phyloP scores from a whole-genome alignment of 768 basidiomycete genomes.

The Chalciporus piperatus region DNA sequence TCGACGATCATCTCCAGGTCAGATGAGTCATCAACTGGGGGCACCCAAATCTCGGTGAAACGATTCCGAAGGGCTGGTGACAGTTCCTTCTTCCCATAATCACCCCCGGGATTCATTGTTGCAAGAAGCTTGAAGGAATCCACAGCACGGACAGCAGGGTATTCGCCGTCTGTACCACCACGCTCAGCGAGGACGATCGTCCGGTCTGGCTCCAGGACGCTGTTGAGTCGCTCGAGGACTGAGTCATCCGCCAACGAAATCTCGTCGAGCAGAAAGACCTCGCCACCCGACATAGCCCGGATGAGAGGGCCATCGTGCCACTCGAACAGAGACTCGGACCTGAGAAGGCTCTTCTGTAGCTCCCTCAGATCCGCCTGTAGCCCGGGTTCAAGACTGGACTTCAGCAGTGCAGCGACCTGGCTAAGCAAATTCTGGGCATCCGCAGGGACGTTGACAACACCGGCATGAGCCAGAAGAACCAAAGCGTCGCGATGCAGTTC shows the following conservation, averaged over 20 bases:
- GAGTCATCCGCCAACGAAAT: constrained; percentile 98
- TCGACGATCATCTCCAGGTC: constrained; percentile 81
- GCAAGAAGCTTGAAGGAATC: constrained; percentile 84
- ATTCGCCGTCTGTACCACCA: constrained; percentile 70
- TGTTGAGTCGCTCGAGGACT: constrained; percentile 94
- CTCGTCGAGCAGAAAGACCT: constrained; percentile 90
- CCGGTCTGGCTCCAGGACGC: constrained; percentile 89
- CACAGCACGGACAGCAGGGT: constrained; percentile 63
- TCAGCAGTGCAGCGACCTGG: constrained; percentile 23
- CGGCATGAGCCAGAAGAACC: constrained; percentile 40
- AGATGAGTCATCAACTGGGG: constrained; percentile 63
- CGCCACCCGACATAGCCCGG: constrained; percentile 82
- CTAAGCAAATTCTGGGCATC: constrained; percentile 27
- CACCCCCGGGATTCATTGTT: constrained; percentile 99
- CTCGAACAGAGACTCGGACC: constrained; percentile 80
- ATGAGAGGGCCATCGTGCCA: constrained; percentile 98
- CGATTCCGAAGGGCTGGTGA: constrained; percentile 96
- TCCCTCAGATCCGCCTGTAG: constrained; percentile 36
- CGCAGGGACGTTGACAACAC: constrained; percentile 27
- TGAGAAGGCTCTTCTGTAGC: constrained; percentile 44
- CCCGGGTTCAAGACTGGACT: constrained; percentile 30
- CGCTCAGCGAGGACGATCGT: constrained; percentile 91
- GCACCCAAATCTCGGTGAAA: constrained; percentile 99
- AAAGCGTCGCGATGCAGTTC: constrained; percentile 46
- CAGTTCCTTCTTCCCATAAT: constrained; percentile 98